phyloP scores from a whole-genome alignment of 352 stramenopile genomes.

The Globisporangium spiculum region DNA sequence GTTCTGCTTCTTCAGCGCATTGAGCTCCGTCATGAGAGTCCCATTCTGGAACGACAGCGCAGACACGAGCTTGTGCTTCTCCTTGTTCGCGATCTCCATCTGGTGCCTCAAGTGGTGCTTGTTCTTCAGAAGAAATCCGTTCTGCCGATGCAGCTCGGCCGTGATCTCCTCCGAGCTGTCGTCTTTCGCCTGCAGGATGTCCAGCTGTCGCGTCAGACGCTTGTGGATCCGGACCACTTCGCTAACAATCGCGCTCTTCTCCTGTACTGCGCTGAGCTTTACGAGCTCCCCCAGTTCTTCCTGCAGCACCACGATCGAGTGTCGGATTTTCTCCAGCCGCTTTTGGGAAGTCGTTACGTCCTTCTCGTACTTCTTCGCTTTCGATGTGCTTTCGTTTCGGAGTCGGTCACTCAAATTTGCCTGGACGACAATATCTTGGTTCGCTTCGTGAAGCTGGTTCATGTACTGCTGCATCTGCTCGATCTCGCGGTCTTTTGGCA shows the following conservation, averaged over 20 bases:
- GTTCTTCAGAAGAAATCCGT: conserved; percentile 67
- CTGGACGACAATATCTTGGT: conserved; percentile 69
- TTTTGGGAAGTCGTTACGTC: conserved; percentile 32
- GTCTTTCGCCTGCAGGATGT: conserved; percentile 45
- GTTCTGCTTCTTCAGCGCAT: conserved; percentile 53
- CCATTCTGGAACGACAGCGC: conserved; percentile 72
- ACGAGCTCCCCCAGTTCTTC: conserved; percentile 67
- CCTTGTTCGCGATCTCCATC: conserved; percentile 52
- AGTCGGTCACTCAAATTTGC: conserved; percentile 67
- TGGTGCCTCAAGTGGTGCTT: conserved; percentile 69
- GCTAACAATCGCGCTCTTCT: conserved; percentile 58
- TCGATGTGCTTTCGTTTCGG: conserved; percentile 38
- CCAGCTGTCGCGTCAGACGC: conserved; percentile 46
- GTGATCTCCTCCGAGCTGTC: conserved; percentile 58
- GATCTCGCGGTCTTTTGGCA: conserved; percentile 65
- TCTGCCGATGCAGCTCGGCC: conserved; percentile 69
- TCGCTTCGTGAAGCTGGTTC: conserved; percentile 50
- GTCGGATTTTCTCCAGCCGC: conserved; percentile 41
- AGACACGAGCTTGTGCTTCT: conserved; percentile 71
- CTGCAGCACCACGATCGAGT: conserved; percentile 61
- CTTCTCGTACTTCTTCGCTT: conserved; percentile 42
- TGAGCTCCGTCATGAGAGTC: conserved; percentile 61
- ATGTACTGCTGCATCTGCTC: conserved; percentile 65
- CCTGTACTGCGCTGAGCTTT: conserved; percentile 45
- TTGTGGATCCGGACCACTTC: conserved; percentile 74